Evolutionary conservation across 805 yeast genomes (phyloP), one percentile per base, ranked within the genome.

Genomic region (Maudiozyma turicensis): DNA sequence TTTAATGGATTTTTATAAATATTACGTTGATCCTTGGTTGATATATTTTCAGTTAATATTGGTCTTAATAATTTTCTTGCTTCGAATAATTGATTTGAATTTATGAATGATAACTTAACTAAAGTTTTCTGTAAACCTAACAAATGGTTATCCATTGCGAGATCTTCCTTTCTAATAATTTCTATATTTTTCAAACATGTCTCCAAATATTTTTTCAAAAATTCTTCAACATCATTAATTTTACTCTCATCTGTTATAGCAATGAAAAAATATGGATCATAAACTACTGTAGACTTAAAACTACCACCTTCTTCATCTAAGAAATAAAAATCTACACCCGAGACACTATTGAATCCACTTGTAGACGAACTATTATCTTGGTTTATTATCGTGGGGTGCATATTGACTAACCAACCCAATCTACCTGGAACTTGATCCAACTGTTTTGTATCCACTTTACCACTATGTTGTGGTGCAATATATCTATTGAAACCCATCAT

Each of bases 261-360:
- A 9, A 93, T 68, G 46, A 84, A 77, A 60, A 93, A 86, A 64
- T 93, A 93, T 0, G 99, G 99, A 57, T 87, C 89, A 61, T 78
- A 86, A 50, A 77, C 84, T 11, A 86, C 67, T 0, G 95, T 84
- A 4, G 89, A 82, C 63, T 91, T 93, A 72, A 95, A 93, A 42
- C 86, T 80, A 6, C 97, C 99, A 44, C 99, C 99, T 64, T 90
- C 97, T 59, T 87, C 96, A 64, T 90, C 98, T 7, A 93, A 68
- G 58, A 95, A 93, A 63, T 95, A 95, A 65, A 84, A 89, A 58
- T 93, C 97, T 3, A 91, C 96, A 3, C 91, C 99, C 0, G 96
- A 78, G 35, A 77, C 72, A 8, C 95, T 96, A 3, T 56, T 48
- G 7, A 45, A 47, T 14, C 52, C 40, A 6, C 54, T 44, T 29